Percentiles rank a stretch among this genome's conserved stretches.
Conservation (phyloP, 805 yeast species). For the Kodamaea fukazawae region DNA sequence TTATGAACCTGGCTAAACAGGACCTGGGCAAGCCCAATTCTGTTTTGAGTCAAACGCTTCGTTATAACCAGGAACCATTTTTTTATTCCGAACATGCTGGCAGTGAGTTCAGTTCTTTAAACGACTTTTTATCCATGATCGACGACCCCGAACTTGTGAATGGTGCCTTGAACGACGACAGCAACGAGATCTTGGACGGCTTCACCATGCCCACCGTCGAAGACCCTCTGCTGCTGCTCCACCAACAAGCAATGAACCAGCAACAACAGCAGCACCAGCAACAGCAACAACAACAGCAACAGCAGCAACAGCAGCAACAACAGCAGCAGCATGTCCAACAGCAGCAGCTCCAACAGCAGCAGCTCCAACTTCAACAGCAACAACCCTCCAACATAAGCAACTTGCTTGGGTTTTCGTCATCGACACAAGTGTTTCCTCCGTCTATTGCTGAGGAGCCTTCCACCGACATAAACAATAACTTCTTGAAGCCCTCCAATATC, state of each 20-base stretch:
- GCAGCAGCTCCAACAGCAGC: conserved; percentile 2
- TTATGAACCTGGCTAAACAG: conserved; percentile 3
- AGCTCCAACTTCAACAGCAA: neutral
- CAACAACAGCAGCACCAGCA: conserved; percentile 1
- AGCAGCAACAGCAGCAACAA: conserved; percentile 9
- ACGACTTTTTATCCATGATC: conserved; percentile 84
- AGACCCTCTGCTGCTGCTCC: neutral
- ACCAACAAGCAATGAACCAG: neutral
- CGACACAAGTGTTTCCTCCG: too few species aligned
- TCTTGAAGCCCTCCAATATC: neutral
- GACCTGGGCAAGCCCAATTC: conserved; percentile 14
- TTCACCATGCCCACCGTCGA: conserved; percentile 3
- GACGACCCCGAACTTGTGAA: conserved; percentile 77
- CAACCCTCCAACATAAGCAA: conserved; percentile 5
- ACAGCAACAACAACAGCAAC: conserved; percentile 1
- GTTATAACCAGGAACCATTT: conserved; percentile 64
- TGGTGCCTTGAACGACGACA: conserved; percentile 32
- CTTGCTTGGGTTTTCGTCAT: too few species aligned
- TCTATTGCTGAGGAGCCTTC: too few species aligned
- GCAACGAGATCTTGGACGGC: conserved; percentile 7
- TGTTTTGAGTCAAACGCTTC: conserved; percentile 39
- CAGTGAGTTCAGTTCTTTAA: conserved; percentile 84
- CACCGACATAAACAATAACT: neutral
- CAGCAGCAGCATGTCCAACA: conserved; percentile 4
- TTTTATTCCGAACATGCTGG: conserved; percentile 92